Conservation (phyloP, 2,329 filamentous ascomycete species). For the Neonectria coccinea region DNA sequence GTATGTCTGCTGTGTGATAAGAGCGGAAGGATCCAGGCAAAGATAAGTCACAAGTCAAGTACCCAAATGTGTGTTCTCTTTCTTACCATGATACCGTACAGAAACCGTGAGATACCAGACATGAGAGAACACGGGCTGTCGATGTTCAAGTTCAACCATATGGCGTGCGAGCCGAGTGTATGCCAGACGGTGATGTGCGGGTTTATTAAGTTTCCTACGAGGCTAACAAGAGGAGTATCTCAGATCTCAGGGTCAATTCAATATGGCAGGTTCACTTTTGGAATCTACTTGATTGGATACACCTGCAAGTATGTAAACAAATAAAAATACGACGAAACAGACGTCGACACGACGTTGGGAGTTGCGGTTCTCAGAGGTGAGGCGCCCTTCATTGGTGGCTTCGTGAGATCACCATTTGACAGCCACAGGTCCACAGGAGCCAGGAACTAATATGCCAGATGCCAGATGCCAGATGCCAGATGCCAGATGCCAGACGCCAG, state of each 20-base stretch:
- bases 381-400: slow-evolving; percentile 3
- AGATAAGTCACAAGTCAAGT: background rate
- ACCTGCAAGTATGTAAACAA: background rate
- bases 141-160: background rate
- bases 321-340: background rate
- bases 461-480: background rate
- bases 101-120: background rate
- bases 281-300: background rate
- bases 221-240: background rate
- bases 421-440: slow-evolving; percentile 14
- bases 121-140: background rate
- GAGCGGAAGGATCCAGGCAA: background rate
- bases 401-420: slow-evolving; percentile 17
- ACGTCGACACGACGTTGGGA: background rate
- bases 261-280: background rate
- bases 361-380: background rate
- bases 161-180: no score
- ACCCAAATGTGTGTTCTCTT: background rate
- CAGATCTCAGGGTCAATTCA: background rate
- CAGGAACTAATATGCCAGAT: background rate
- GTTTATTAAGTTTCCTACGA: background rate
- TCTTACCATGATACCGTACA: background rate
- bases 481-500: background rate
- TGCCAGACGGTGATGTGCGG: no score
- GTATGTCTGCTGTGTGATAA: background rate